Percentiles rank a stretch among this genome's conserved stretches.
phyloP scores from a whole-genome alignment of 1,284 basidiomycete genomes.

The Phenoliferia sp. region DNA sequence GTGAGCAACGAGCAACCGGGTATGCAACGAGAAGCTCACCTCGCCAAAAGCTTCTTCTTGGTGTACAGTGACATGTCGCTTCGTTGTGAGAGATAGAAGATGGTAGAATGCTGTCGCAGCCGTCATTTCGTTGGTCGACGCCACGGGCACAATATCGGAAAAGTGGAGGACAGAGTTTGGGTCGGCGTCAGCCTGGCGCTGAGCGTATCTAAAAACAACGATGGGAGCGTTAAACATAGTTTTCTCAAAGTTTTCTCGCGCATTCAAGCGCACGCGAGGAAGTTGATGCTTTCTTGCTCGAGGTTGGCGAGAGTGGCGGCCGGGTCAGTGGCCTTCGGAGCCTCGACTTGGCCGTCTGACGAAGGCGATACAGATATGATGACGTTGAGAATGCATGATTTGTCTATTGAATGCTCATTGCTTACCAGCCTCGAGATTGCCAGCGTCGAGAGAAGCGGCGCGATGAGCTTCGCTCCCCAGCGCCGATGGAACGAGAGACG shows the following conservation, averaged over 20 bases:
- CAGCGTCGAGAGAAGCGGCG: background rate
- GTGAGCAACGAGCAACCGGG: background rate
- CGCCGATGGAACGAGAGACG: constrained; percentile 11
- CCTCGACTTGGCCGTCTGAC: background rate
- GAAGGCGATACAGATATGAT: background rate
- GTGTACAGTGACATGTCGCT: constrained; percentile 29
- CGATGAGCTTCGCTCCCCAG: background rate
- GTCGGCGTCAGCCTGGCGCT: constrained; percentile 5
- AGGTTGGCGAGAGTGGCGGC: constrained; percentile 3
- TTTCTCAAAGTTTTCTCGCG: no score
- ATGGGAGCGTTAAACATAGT: background rate
- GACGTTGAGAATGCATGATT: background rate
- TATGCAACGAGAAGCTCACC: constrained; percentile 17
- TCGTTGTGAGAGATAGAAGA: constrained; percentile 34
- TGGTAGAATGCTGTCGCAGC: constrained; percentile 42
- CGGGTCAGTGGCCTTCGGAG: background rate
- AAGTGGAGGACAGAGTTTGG: constrained; percentile 16
- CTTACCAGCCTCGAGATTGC: background rate
- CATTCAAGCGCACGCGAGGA: constrained; percentile 21
- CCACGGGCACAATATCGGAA: constrained; percentile 31
- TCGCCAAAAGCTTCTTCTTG: constrained; percentile 39
- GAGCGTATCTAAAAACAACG: constrained; percentile 12
- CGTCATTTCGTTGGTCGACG: constrained; percentile 29
- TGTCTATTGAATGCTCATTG: background rate
- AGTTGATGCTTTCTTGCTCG: constrained; percentile 26